Percentiles rank a stretch among this genome's conserved stretches.
Conservation (phyloP, 2,329 filamentous ascomycete species). For the Phaeosphaeriaceae sp. region DNA sequence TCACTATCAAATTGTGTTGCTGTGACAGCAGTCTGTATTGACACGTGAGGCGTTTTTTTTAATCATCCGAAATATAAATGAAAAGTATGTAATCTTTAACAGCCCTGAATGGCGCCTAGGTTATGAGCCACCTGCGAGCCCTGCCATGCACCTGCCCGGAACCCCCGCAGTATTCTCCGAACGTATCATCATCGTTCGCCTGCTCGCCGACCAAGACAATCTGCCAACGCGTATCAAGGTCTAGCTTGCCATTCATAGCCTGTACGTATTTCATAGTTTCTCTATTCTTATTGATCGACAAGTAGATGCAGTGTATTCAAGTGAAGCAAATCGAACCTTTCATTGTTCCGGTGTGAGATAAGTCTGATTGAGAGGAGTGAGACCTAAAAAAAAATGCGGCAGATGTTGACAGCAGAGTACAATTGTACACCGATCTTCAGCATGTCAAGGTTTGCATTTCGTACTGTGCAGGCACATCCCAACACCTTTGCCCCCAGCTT, state of each 20-base stretch:
- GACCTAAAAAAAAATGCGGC: not conserved
- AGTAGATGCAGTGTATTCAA: not conserved
- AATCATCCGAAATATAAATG: slow-evolving; percentile 20
- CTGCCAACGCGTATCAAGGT: slow-evolving; percentile 12
- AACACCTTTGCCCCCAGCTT: not conserved
- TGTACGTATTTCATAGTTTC: not conserved
- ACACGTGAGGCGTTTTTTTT: slow-evolving; percentile 14
- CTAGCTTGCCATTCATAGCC: slow-evolving; percentile 5
- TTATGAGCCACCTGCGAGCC: slow-evolving; percentile 4
- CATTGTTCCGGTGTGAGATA: not conserved
- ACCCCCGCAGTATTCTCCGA: slow-evolving; percentile 31
- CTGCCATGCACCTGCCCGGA: slow-evolving; percentile 22
- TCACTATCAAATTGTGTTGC: not conserved
- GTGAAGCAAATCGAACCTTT: not conserved
- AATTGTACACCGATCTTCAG: not conserved
- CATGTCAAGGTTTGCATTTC: not conserved
- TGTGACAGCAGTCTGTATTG: slow-evolving; percentile 6
- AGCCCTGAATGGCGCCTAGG: not conserved
- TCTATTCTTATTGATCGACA: slow-evolving; percentile 1
- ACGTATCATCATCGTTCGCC: slow-evolving; percentile 12
- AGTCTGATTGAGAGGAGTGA: slow-evolving; percentile 3
- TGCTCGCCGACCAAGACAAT: slow-evolving; percentile 17
- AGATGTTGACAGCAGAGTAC: not conserved
- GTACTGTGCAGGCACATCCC: not conserved
- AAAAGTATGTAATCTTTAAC: slow-evolving; percentile 1